Evolutionary conservation across 306 rosid species (phyloP), one percentile per base, ranked within the genome.

Genomic region (Vigna radiata): DNA sequence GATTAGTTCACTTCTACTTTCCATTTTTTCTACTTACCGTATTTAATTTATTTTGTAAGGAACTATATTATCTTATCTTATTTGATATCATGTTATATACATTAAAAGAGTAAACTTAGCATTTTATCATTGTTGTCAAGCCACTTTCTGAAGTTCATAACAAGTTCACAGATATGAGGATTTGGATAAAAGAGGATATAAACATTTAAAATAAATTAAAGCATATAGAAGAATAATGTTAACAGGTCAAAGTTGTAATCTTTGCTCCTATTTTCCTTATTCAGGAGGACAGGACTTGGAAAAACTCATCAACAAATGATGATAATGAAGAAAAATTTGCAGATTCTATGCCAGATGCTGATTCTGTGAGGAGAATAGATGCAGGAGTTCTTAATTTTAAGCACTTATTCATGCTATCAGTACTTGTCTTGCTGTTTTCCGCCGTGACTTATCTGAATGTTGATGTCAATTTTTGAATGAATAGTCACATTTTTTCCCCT

Each of bases 321-420:
- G 85, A 81, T 67, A 39, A 70, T 63, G 83, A 44, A 66, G 81
- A 44, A 31, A 81, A 44, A 47, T 18, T 41, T 10, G 81, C 55
- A 43, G 87, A 85, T 60, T 36, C 79, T 56, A 27, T 48, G n/a
- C 71, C 89, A 5, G 89, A 86, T 71, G 80, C 39, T 21, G 94
- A 77, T 79, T 70, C 85, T 18, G 85, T 69, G 77, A 90, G 97
- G 80, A 88, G 97, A 91, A 84, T 88, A 41, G 99, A 95, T 83
- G 90, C 87, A 16, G 97, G 96, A 70, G 86, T 85, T 64, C 78
- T 90, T 78, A 83, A 76, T 84, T 49, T 60, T 43, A 95, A 79
- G 91, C 85, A 87, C 70, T 19, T 89, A 1, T 36, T 81, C 48
- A 12, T 86, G 16, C 12, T 66, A 55, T 83, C 89, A 23, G 49